These are phyloP conservation scores for Candida buenavistaensis DNA, from an alignment of 1,139 yeast species.

Conservation along the genomic window DNA sequence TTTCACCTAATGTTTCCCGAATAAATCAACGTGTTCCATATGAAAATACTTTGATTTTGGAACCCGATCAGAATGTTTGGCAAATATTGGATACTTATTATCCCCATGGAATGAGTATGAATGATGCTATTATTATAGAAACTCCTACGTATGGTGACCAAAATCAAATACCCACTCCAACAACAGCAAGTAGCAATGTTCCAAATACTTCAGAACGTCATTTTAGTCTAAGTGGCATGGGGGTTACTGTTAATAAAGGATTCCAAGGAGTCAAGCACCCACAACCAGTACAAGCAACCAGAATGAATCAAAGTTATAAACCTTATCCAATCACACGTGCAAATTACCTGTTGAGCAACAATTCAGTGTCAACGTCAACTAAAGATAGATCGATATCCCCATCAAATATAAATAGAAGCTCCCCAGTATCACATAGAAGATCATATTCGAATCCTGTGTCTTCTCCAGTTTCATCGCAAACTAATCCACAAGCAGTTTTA, in stretches of 20 bases:
- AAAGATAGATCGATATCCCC: conserved; percentile 39
- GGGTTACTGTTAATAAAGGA: conserved; percentile 1
- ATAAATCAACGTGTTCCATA: conserved; percentile 2
- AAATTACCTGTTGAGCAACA: conserved; percentile 9
- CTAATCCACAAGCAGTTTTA: conserved; percentile 35
- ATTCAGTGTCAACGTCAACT: conserved; percentile 9
- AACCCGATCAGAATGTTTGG: conserved; percentile 69
- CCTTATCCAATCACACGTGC: conserved; percentile 12
- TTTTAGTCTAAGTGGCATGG: conserved; percentile 2
- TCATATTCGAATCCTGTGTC: conserved; percentile 38
- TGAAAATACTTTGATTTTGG: conserved; percentile 33
- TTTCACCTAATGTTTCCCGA: conserved; percentile 7
- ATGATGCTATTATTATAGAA: conserved; percentile 65
- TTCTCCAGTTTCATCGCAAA: conserved; percentile 21
- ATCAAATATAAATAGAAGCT: conserved; percentile 7
- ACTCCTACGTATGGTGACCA: conserved; percentile 14
- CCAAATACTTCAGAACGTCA: conserved; percentile 1
- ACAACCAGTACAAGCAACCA: conserved; percentile 13
- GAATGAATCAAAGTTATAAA: too few relatives aligned
- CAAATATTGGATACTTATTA: conserved; percentile 56
- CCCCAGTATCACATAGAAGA: conserved; percentile 27
- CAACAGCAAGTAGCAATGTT: conserved; percentile 1
- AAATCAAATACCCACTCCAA: conserved; percentile 6
- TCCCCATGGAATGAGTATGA: conserved; percentile 69
- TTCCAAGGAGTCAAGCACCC: conserved; percentile 8